Base-by-base conservation (phyloP, 1,284 basidiomycete genomes). In the Ustilago nuda region DNA sequence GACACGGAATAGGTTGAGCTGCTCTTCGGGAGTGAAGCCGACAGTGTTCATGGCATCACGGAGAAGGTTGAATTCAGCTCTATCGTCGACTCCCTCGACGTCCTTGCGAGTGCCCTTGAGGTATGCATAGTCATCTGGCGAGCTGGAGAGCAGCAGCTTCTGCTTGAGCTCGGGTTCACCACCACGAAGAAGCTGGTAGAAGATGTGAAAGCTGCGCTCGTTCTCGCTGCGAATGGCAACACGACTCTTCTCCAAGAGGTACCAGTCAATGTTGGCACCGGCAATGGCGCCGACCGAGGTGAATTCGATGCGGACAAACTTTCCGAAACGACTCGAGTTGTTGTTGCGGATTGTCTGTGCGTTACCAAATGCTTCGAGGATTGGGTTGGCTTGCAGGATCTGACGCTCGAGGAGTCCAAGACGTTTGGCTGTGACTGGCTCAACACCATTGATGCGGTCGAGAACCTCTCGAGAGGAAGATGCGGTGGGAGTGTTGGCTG, bases 191-290 rank as follows among this genome's bases (percentile, higher is more conserved):
- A 94, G 87, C 87, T 98, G 95, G 86, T 99, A 99, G 87, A 99
- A 99, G 3, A 98, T 93, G 85, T 99, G 97, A 86, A 99, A 99
- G 84, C 90, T 93, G 56, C 97, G 89, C 86, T 99, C 97, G 60
- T 81, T 81, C 15, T 78, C 78, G 70, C 76, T 80, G 15, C 83
- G 83, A 30, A 76, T 85, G 36, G 83, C 81, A 37, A 99, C 95
- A 80, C 97, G 88, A 85, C 94, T 96, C 89, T 99, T 99, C 88
- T 99, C 97, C 54, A 99, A 88, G 46, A 99, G 89, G 86, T 99
- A 99, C 97, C 97, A 99, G 86, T 99, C 95, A 73, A 99, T 96
- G 84, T 96, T 98, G 45, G 97, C 97, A 2, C 97, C 97, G 0
- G 95, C 94, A 65, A 99, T 99, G 72, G 94, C 94, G 0, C 96